These are phyloP conservation scores for Eragrostis curvula DNA, from an alignment of 176 grass and related monocot species.

Conservation along the genomic window DNA sequence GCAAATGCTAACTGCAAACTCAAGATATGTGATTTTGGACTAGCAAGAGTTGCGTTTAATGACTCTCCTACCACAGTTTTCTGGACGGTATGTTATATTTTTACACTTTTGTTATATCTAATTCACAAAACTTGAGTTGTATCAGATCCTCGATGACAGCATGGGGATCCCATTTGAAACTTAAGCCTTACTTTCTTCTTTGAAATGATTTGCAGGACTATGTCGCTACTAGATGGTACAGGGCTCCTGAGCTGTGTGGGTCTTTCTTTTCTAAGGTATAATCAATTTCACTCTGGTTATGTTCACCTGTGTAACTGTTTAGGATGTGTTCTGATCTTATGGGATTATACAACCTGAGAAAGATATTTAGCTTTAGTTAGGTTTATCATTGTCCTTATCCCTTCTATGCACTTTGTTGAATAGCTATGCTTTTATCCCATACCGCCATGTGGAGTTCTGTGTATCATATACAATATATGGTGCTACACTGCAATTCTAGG, in stretches of 20 bases:
- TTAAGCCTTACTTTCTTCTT: slow-evolving; percentile 25
- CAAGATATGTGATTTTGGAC: slow-evolving; percentile 98
- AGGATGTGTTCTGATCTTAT: background rate
- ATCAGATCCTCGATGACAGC: background rate
- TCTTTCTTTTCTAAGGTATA: slow-evolving; percentile 99
- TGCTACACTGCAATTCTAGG: too few species aligned
- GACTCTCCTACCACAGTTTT: slow-evolving; percentile 87
- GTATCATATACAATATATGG: too few species aligned
- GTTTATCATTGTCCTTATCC: background rate
- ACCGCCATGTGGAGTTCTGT: background rate
- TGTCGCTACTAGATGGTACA: slow-evolving; percentile 99
- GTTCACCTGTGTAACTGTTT: slow-evolving; percentile 6
- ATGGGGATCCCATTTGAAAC: background rate
- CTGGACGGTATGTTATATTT: slow-evolving; percentile 80
- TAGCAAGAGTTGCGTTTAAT: slow-evolving; percentile 96
- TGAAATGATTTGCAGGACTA: slow-evolving; percentile 73
- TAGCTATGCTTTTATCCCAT: background rate
- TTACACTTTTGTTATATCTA: background rate
- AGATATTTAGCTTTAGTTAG: background rate
- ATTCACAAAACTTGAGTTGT: slow-evolving; percentile 14
- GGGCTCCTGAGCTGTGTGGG: slow-evolving; percentile 92
- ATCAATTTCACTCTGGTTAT: slow-evolving; percentile 34
- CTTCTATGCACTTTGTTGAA: background rate
- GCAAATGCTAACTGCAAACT: slow-evolving; percentile 99
- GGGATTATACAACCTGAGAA: background rate